Conservation (phyloP, 73 alveolate genomes). For the Paraurostyla sp. region DNA sequence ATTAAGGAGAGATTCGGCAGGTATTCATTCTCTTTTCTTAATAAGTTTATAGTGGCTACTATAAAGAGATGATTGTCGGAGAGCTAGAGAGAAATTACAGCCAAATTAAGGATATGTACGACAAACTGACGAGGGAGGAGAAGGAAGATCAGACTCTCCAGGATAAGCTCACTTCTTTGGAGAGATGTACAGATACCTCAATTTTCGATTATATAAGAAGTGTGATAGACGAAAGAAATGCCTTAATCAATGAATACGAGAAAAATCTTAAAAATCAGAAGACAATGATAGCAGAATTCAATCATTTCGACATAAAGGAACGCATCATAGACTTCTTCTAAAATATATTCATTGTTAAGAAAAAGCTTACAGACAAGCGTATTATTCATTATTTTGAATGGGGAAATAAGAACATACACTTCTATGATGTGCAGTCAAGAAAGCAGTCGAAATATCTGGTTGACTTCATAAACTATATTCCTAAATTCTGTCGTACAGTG, state of each 20-base stretch:
- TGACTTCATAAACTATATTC: slow-evolving; percentile 69
- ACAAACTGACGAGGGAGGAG: slow-evolving; percentile 52
- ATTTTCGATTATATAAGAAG: slow-evolving; percentile 69
- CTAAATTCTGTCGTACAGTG: slow-evolving; percentile 74
- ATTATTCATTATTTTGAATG: slow-evolving; percentile 76
- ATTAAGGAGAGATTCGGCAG: slow-evolving; percentile 58
- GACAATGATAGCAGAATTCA: slow-evolving; percentile 77
- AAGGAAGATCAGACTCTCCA: slow-evolving; percentile 59
- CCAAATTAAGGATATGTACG: slow-evolving; percentile 62
- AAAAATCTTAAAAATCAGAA: slow-evolving; percentile 54
- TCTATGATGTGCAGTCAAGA: slow-evolving; percentile 68
- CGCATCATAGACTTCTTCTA: slow-evolving; percentile 73
- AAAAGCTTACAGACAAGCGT: slow-evolving; percentile 63
- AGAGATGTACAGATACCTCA: slow-evolving; percentile 3
- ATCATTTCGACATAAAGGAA: slow-evolving; percentile 74
- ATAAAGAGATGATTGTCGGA: slow-evolving; percentile 71
- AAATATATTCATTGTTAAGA: slow-evolving; percentile 69
- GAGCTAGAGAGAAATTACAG: slow-evolving; percentile 69
- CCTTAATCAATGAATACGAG: slow-evolving; percentile 46
- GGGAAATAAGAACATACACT: slow-evolving; percentile 72
- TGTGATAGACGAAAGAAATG: slow-evolving; percentile 69
- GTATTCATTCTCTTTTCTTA: neutral
- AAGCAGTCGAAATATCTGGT: slow-evolving; percentile 72
- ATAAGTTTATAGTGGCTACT: slow-evolving; percentile 6
- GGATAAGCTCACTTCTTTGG: slow-evolving; percentile 50